Evolutionary conservation across 1,284 basidiomycete genomes (phyloP).

Genomic region (Athelia sp.): DNA sequence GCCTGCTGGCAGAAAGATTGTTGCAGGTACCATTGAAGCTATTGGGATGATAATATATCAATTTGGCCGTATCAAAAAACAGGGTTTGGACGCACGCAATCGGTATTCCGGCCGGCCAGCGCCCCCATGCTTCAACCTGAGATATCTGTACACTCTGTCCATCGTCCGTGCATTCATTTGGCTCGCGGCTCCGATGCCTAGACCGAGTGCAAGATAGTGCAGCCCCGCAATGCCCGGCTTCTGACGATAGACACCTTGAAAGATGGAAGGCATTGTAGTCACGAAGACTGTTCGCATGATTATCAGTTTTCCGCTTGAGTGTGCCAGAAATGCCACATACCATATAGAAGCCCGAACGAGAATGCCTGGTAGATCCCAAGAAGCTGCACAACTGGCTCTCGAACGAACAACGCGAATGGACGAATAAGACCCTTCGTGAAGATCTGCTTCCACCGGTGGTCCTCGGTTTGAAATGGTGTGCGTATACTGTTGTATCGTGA

Average conservation of each 20-base stretch:
- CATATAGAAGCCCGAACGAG: slow-evolving; percentile 25
- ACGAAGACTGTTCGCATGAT: slow-evolving; percentile 42
- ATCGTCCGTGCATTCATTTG: slow-evolving; percentile 45
- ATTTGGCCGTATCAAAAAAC: too few relatives aligned
- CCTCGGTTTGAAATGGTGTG: slow-evolving; percentile 39
- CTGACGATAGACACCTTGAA: slow-evolving; percentile 44
- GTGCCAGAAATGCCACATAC: too few relatives aligned
- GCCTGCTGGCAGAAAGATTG: slow-evolving; percentile 36
- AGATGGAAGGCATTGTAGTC: slow-evolving; percentile 63
- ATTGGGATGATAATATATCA: too few relatives aligned
- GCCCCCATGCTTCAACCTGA: slow-evolving; percentile 37
- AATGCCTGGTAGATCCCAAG: slow-evolving; percentile 46
- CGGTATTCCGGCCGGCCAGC: slow-evolving; percentile 45
- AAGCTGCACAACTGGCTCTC: slow-evolving; percentile 44
- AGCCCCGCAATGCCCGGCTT: slow-evolving; percentile 47
- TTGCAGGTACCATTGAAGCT: slow-evolving; percentile 36
- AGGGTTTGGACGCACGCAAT: slow-evolving; percentile 10
- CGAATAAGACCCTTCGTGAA: slow-evolving; percentile 33
- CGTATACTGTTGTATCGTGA: slow-evolving; percentile 24
- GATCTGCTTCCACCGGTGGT: slow-evolving; percentile 35
- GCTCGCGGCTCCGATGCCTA: slow-evolving; percentile 36
- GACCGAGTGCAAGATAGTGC: slow-evolving; percentile 47
- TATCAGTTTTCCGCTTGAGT: too few relatives aligned
- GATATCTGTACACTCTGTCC: slow-evolving; percentile 41
- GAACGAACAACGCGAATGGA: slow-evolving; percentile 41